These are phyloP conservation scores for Cymbopogon citratus DNA, from an alignment of 176 grass and related monocot genomes.

Conservation along the genomic window DNA sequence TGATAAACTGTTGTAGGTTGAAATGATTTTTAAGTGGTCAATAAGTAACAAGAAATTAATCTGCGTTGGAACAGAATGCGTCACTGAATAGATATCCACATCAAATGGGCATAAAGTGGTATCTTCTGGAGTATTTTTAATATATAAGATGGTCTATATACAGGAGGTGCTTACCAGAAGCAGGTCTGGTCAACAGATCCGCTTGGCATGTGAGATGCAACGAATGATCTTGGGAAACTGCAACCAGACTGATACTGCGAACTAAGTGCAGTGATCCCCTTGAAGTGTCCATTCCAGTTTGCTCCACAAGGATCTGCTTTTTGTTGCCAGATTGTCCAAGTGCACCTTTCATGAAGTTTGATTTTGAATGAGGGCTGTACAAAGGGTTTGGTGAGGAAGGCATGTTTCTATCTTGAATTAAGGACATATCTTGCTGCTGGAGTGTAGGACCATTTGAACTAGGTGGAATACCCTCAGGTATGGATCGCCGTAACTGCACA, in stretches of 20 bases:
- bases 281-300: slow-evolving; percentile 57
- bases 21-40: neutral
- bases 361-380: slow-evolving; percentile 82
- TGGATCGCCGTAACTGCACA: slow-evolving; percentile 73
- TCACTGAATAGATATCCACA: slow-evolving; percentile 2
- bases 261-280: slow-evolving; percentile 76
- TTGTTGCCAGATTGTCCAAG: slow-evolving; percentile 60
- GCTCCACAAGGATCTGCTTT: slow-evolving; percentile 73
- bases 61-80: neutral
- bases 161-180: slow-evolving; percentile 44
- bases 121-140: slow-evolving; percentile 1
- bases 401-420: slow-evolving; percentile 87
- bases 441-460: slow-evolving; percentile 54
- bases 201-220: slow-evolving; percentile 77
- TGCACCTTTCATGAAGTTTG: slow-evolving; percentile 75
- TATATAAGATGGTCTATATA: neutral
- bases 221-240: slow-evolving; percentile 70
- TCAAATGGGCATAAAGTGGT: neutral
- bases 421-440: slow-evolving; percentile 69
- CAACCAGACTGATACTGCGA: slow-evolving; percentile 90
- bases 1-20: neutral
- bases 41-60: neutral
- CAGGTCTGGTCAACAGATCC: slow-evolving; percentile 45
- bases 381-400: slow-evolving; percentile 70
- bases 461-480: slow-evolving; percentile 62